phyloP scores from a whole-genome alignment of 2,329 filamentous ascomycete genomes.

The Podosphaera leucotricha region DNA sequence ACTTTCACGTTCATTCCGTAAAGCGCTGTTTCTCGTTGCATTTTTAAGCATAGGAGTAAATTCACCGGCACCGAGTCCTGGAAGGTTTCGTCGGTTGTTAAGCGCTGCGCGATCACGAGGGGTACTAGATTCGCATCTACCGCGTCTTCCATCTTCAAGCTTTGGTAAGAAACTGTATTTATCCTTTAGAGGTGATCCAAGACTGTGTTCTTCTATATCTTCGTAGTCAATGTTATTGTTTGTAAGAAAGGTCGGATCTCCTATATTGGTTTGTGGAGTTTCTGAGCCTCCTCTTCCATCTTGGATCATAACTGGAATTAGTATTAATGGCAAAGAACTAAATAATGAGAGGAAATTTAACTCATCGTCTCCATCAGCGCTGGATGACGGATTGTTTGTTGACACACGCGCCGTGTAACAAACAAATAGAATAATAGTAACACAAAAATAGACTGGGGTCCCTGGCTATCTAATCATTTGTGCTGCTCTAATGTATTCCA shows the following conservation, averaged over 20 bases:
- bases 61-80: slow-evolving; percentile 43
- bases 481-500: too few relatives aligned
- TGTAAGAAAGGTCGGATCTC: slow-evolving; percentile 61
- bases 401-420: neutral
- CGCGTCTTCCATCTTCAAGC: slow-evolving; percentile 39
- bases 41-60: slow-evolving; percentile 87
- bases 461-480: too few relatives aligned
- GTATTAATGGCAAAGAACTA: slow-evolving; percentile 1
- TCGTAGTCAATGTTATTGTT: slow-evolving; percentile 47
- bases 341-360: neutral
- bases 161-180: slow-evolving; percentile 53
- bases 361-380: neutral
- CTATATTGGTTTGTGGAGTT: slow-evolving; percentile 65
- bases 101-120: slow-evolving; percentile 48
- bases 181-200: slow-evolving; percentile 56
- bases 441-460: neutral
- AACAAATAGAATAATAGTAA: neutral
- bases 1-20: slow-evolving; percentile 38
- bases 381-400: neutral
- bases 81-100: slow-evolving; percentile 47
- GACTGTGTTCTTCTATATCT: slow-evolving; percentile 70
- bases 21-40: slow-evolving; percentile 48
- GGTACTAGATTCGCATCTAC: slow-evolving; percentile 34
- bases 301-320: slow-evolving; percentile 30
- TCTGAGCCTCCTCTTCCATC: slow-evolving; percentile 45